A percentile compares a stretch with the other conserved stretches of the same genome.
Evolutionary conservation across 2,329 filamentous ascomycete species (phyloP).

Genomic region (Sporothrix pseudoabietina): DNA sequence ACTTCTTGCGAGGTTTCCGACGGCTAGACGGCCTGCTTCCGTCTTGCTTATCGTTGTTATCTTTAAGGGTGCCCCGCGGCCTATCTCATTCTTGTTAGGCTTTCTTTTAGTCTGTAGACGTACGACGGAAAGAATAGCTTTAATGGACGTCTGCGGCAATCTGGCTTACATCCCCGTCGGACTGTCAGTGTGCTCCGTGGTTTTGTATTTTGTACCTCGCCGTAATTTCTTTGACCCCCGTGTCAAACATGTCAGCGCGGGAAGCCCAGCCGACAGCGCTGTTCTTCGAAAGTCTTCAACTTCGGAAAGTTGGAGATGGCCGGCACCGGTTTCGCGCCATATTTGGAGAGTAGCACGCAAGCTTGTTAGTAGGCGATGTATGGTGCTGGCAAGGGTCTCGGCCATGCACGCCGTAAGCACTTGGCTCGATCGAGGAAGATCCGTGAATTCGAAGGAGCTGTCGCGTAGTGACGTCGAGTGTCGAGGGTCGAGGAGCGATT

Average conservation of each 20-base stretch:
- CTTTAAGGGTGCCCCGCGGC: neutral
- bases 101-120: neutral
- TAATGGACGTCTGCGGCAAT: neutral
- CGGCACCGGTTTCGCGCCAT: slow-evolving; percentile 20
- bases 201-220: neutral
- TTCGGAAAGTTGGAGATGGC: neutral
- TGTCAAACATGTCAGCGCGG: neutral
- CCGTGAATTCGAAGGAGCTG: neutral
- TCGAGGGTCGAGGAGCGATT: neutral
- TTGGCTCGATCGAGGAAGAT: neutral
- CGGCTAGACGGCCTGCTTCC: neutral
- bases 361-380: neutral
- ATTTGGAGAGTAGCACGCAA: slow-evolving; percentile 5
- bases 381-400: neutral
- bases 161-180: neutral
- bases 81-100: neutral
- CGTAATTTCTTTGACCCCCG: neutral
- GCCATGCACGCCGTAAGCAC: neutral
- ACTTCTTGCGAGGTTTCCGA: neutral
- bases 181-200: neutral
- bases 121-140: neutral
- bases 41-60: neutral
- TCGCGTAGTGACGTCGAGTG: neutral
- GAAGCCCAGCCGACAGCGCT: neutral
- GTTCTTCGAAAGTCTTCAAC: neutral